Base-by-base conservation (phyloP, 768 basidiomycete genomes). In the Pulveroboletus frians region DNA sequence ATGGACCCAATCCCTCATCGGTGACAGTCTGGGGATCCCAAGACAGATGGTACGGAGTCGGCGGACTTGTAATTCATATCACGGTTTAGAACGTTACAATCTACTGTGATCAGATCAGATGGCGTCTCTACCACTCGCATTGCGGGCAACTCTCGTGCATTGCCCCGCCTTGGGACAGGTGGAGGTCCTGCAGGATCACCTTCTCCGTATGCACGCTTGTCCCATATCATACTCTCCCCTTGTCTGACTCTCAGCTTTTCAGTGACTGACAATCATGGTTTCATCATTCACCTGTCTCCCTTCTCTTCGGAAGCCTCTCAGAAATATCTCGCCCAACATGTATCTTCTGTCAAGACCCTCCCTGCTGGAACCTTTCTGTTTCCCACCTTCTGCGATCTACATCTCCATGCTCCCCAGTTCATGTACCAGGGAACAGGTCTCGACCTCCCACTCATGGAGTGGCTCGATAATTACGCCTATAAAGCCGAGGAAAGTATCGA, bases 351-450 rank as follows among this genome's bases (percentile, higher is more conserved):
- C 20, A 60, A 71, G 34, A 60, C 53, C 5, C 60, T 86, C 11
- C 77, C 78, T 3, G 27, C 47, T 9, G 81, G 82, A n/a, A 75
- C 70, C 45, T 89, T 92, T 60, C 49, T 92, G 36, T 54, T 87
- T n/a, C 88, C 91, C 2, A 79, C 83, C 0, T 93, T 92, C 65
- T 81, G 78, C 49, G 91, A 93, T 64, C 73, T 90, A 5, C 91
- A 93, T 61, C 74, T 92, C 0, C 92, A 94, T 62, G 90, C 91
- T 0, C 88, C 92, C 1, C 92, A 94, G 62, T 92, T 87, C 62
- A 73, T 92, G 30, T 93, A 92, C 51, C 85, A 90, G 48, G 92
- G 92, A 3, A 90, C 81, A 1, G 91, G 92, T 0, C 74, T 93
- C 4, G 87, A 94, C 63, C 75, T 91, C 2, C 87, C 90, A 4